phyloP scores from a whole-genome alignment of 139 green algal genomes.

The Chlamydomonas urium region DNA sequence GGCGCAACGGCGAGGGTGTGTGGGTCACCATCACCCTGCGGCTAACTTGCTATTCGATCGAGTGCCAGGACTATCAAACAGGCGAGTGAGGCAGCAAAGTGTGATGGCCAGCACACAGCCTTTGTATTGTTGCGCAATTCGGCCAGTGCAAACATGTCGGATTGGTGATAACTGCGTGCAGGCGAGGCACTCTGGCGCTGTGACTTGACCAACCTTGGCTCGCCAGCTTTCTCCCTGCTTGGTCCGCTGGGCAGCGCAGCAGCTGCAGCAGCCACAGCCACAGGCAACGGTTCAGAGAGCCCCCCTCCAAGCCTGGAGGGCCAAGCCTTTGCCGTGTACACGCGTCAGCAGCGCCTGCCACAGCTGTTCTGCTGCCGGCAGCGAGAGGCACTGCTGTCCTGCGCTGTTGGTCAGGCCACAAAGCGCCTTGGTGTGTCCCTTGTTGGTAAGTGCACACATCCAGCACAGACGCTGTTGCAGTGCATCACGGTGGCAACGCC shows the following conservation, averaged over 20 bases:
- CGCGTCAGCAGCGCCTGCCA: conserved; percentile 5
- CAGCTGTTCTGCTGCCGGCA: conserved; percentile 21
- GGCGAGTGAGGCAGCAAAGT: too few species aligned
- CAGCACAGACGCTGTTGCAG: not conserved
- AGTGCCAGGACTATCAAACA: too few species aligned
- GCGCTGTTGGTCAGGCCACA: conserved; percentile 14
- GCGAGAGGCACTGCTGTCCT: conserved; percentile 18
- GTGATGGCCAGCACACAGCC: too few species aligned
- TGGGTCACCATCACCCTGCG: not conserved
- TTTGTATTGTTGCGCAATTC: not conserved
- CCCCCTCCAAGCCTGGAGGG: conserved; percentile 12
- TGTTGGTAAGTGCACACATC: conserved; percentile 1
- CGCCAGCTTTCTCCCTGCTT: conserved; percentile 4
- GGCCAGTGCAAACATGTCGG: too few species aligned
- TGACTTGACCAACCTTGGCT: not conserved
- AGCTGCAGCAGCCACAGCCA: too few species aligned
- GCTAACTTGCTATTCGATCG: not conserved
- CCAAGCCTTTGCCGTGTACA: conserved; percentile 20
- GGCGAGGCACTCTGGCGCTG: not conserved
- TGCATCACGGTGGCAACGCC: not conserved
- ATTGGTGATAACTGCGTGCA: too few species aligned
- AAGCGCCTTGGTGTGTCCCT: conserved; percentile 35
- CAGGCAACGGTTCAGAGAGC: too few species aligned
- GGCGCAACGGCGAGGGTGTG: not conserved
- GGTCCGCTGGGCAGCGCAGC: too few species aligned